Conservation (phyloP, 2,329 filamentous ascomycete species). For the Tolypocladium endophyticum region DNA sequence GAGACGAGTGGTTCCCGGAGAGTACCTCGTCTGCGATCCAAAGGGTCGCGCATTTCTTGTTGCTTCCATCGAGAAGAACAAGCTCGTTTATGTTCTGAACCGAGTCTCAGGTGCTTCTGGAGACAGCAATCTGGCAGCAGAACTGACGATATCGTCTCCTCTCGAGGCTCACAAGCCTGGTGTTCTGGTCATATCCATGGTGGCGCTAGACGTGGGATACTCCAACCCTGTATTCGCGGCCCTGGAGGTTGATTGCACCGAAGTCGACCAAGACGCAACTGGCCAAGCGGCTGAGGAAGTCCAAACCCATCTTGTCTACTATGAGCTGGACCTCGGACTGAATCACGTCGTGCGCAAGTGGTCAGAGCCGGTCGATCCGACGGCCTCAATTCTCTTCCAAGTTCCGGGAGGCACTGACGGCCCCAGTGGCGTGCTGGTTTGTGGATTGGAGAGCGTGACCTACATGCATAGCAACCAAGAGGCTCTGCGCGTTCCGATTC, state of each 20-base stretch:
- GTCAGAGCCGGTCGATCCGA: slow-evolving; percentile 87
- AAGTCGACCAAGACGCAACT: slow-evolving; percentile 82
- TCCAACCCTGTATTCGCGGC: slow-evolving; percentile 95
- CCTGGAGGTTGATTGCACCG: slow-evolving; percentile 85
- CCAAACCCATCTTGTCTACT: slow-evolving; percentile 91
- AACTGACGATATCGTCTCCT: slow-evolving; percentile 93
- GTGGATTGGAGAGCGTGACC: slow-evolving; percentile 86
- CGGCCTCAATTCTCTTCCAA: slow-evolving; percentile 83
- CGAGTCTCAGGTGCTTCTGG: slow-evolving; percentile 60
- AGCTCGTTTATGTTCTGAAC: slow-evolving; percentile 97
- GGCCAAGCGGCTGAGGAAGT: slow-evolving; percentile 71
- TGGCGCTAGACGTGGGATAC: slow-evolving; percentile 88
- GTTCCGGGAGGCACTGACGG: slow-evolving; percentile 90
- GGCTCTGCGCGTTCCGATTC: slow-evolving; percentile 79
- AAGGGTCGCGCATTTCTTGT: slow-evolving; percentile 93
- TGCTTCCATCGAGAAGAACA: slow-evolving; percentile 95
- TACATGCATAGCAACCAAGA: slow-evolving; percentile 96
- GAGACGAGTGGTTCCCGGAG: slow-evolving; percentile 83
- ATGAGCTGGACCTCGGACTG: slow-evolving; percentile 89
- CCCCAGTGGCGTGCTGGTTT: slow-evolving; percentile 90
- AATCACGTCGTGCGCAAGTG: slow-evolving; percentile 97
- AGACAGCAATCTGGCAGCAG: slow-evolving; percentile 18
- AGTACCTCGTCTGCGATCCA: slow-evolving; percentile 91
- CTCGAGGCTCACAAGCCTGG: slow-evolving; percentile 92
- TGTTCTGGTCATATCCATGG: slow-evolving; percentile 78